Evolutionary conservation across 2,329 filamentous ascomycete species (phyloP).

Genomic region (Malbranchea cinnamomea): DNA sequence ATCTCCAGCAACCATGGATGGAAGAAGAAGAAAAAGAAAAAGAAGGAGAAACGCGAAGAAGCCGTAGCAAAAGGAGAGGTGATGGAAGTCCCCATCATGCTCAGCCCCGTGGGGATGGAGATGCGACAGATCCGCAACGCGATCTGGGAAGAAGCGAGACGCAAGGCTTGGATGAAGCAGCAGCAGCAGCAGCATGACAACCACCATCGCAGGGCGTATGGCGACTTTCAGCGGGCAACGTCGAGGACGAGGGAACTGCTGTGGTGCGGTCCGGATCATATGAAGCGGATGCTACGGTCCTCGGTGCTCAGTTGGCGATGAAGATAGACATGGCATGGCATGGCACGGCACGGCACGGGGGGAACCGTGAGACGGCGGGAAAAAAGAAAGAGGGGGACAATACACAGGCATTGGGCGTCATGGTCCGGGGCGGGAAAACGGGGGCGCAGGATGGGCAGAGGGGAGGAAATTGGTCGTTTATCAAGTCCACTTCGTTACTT

Average conservation of each 20-base stretch:
- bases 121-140: slow-evolving; percentile 14
- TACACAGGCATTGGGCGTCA: no score
- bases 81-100: slow-evolving; percentile 24
- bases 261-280: slow-evolving; percentile 19
- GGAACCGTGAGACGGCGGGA: slow-evolving; percentile 1
- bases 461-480: no score
- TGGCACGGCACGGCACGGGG: slow-evolving; percentile 1
- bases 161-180: slow-evolving; percentile 9
- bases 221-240: slow-evolving; percentile 13
- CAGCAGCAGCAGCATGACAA: background rate
- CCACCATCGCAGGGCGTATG: slow-evolving; percentile 7
- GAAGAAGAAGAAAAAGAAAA: slow-evolving; percentile 24
- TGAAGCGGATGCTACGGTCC: slow-evolving; percentile 17
- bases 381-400: background rate
- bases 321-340: slow-evolving; percentile 1
- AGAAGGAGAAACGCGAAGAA: slow-evolving; percentile 16
- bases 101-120: slow-evolving; percentile 17
- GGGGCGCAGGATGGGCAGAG: no score
- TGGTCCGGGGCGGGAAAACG: no score
- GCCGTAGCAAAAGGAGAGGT: slow-evolving; percentile 19
- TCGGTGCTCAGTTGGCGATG: slow-evolving; percentile 12
- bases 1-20: slow-evolving; percentile 23
- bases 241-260: slow-evolving; percentile 15
- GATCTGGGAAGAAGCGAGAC: slow-evolving; percentile 14
- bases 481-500: no score